Evolutionary conservation across 495 filamentous ascomycete genomes (phyloP).

Genomic region (Penicillium cosmopolitanum): DNA sequence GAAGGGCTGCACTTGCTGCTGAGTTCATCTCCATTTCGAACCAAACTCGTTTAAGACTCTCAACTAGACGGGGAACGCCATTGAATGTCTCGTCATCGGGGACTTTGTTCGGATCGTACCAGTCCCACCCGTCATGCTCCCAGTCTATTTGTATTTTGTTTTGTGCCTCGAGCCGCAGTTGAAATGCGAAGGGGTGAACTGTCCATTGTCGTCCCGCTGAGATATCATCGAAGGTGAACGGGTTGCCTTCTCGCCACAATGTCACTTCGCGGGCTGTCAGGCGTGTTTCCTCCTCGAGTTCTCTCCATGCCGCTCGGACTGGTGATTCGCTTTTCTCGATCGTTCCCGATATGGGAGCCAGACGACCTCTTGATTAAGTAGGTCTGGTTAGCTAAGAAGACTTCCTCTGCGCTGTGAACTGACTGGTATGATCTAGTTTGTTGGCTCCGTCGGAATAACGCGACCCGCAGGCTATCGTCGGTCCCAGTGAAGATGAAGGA

Average conservation of each 20-base stretch:
- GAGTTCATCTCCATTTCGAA: conserved; percentile 52
- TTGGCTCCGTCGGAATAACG: conserved; percentile 60
- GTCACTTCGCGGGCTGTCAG: conserved; percentile 49
- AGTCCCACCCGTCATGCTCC: conserved; percentile 63
- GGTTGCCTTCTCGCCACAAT: conserved; percentile 60
- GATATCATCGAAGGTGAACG: conserved; percentile 58
- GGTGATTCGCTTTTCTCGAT: conserved; percentile 58
- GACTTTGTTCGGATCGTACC: conserved; percentile 55
- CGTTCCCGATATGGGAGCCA: conserved; percentile 63
- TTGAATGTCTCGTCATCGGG: conserved; percentile 42
- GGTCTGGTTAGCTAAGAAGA: background rate
- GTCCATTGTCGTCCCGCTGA: conserved; percentile 61
- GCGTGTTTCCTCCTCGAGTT: conserved; percentile 64
- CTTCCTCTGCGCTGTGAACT: conserved; percentile 9
- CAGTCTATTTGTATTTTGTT: conserved; percentile 58
- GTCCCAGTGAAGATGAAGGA: conserved; percentile 57
- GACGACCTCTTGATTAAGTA: conserved; percentile 43
- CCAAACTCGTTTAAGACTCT: conserved; percentile 61
- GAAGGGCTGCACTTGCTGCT: conserved; percentile 45
- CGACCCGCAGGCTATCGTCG: conserved; percentile 43
- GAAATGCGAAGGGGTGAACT: conserved; percentile 63
- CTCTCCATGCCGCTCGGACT: conserved; percentile 60
- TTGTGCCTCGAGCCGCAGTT: conserved; percentile 13
- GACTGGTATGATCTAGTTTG: conserved; percentile 61
- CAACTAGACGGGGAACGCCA: conserved; percentile 58